Evolutionary conservation across 2,329 filamentous ascomycete species (phyloP).

Genomic region (Fusarium chlamydosporum): DNA sequence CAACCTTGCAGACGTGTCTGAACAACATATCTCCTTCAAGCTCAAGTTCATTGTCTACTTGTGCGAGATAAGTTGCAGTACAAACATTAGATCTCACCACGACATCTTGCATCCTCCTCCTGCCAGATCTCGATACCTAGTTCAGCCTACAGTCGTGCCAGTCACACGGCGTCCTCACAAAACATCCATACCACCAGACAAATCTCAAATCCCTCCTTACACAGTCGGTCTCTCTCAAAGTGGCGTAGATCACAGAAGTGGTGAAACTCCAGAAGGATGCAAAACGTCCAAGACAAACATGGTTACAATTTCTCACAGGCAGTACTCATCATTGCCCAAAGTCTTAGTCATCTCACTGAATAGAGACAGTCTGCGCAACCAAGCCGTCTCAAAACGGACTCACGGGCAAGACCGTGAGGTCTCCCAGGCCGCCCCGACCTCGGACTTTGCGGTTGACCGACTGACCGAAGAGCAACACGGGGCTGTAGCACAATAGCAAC

Average conservation of each 20-base stretch:
- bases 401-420: constrained; percentile 9
- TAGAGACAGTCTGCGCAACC: constrained; percentile 15
- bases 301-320: neutral
- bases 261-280: neutral
- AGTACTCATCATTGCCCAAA: neutral
- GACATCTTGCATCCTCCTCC: constrained; percentile 32
- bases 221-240: neutral
- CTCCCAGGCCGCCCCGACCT: constrained; percentile 14
- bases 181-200: constrained; percentile 1
- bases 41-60: neutral
- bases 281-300: neutral
- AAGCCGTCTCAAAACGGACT: constrained; percentile 12
- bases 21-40: too few species aligned
- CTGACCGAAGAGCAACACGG: constrained; percentile 16
- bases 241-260: neutral
- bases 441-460: constrained; percentile 14
- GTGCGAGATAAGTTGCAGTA: neutral
- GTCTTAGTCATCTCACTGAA: neutral
- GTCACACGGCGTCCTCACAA: constrained; percentile 18
- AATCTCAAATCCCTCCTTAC: neutral
- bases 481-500: constrained; percentile 24
- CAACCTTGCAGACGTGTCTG: too few species aligned
- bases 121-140: constrained; percentile 34
- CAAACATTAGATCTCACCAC: constrained; percentile 14
- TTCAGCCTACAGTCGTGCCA: neutral